Conservation (phyloP, 164 flowering plant genomes). For the Liquidambar formosana region DNA sequence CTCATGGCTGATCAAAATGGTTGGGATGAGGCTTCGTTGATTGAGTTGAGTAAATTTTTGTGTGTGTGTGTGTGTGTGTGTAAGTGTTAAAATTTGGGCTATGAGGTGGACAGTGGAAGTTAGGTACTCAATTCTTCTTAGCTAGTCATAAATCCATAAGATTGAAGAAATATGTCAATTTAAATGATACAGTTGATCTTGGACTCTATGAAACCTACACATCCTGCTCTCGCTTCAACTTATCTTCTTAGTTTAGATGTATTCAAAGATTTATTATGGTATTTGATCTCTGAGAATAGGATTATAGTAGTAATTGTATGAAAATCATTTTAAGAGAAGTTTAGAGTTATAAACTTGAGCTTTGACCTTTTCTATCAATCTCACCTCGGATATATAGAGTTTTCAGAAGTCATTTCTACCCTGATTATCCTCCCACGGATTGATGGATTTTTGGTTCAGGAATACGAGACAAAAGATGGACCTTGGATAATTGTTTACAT, state of each 20-base stretch:
- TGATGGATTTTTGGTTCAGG: not conserved
- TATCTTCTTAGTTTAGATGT: not conserved
- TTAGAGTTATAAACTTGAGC: conserved; percentile 1
- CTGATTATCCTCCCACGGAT: no score
- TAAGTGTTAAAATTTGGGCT: no score
- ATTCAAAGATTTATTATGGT: not conserved
- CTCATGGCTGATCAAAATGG: no score
- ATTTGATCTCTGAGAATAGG: not conserved
- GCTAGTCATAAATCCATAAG: no score
- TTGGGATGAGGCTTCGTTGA: no score
- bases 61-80: no score
- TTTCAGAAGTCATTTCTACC: no score
- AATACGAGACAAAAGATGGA: not conserved
- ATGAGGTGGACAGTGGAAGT: no score
- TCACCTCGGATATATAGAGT: no score
- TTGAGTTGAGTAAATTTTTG: no score
- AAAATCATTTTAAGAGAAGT: not conserved
- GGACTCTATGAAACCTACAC: not conserved
- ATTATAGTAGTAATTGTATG: not conserved
- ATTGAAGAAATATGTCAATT: no score
- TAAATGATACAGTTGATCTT: not conserved
- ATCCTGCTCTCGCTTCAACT: not conserved
- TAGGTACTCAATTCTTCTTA: no score
- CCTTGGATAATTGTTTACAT: not conserved
- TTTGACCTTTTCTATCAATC: not conserved